Evolutionary conservation across 192 early-diverging fungal species (phyloP).

Genomic region (Entomortierella parvispora): DNA sequence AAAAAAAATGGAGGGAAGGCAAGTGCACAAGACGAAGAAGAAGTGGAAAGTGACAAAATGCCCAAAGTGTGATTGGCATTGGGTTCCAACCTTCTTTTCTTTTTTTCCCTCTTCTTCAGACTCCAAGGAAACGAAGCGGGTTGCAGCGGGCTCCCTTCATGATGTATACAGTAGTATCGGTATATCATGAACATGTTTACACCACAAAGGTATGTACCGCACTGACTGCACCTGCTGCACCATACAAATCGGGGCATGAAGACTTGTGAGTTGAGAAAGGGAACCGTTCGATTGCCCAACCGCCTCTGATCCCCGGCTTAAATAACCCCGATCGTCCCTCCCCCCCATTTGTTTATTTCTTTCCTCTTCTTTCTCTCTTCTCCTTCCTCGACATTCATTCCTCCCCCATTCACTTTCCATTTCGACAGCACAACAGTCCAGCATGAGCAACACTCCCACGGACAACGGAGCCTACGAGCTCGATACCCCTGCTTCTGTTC

Average conservation of each 20-base stretch:
- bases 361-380: background rate
- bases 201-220: too few relatives aligned
- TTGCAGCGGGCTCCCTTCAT: background rate
- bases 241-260: too few relatives aligned
- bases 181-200: too few relatives aligned
- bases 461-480: slow-evolving; percentile 6
- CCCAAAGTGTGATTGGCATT: slow-evolving; percentile 9
- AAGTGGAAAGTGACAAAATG: background rate
- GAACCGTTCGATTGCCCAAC: too few relatives aligned
- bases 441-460: slow-evolving; percentile 1
- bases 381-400: background rate
- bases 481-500: background rate
- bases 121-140: background rate
- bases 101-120: background rate
- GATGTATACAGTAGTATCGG: too few relatives aligned
- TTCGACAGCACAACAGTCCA: background rate
- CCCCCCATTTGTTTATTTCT: too few relatives aligned
- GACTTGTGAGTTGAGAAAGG: too few relatives aligned
- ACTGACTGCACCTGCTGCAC: too few relatives aligned
- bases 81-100: slow-evolving; percentile 9
- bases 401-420: slow-evolving; percentile 4
- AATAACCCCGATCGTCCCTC: too few relatives aligned
- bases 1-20: too few relatives aligned
- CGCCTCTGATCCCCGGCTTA: too few relatives aligned
- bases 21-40: background rate